Evolutionary conservation across 2,329 filamentous ascomycete genomes (phyloP).

Genomic region (Lecanicillium sp.): DNA sequence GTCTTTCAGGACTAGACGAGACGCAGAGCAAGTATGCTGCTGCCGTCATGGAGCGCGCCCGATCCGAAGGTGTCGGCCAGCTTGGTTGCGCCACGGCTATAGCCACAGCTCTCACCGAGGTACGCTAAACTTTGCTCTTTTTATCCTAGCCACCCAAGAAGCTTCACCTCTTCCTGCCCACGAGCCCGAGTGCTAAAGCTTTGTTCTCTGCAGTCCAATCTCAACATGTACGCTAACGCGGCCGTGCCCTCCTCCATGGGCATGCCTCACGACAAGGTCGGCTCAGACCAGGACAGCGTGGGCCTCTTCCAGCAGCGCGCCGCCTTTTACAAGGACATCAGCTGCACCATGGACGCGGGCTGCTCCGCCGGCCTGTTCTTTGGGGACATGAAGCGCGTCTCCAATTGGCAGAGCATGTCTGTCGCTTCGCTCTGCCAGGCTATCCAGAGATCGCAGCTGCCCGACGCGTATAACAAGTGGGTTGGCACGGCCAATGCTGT

Average conservation of each 20-base stretch:
- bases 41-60: neutral
- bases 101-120: slow-evolving; percentile 7
- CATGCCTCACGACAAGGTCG: slow-evolving; percentile 11
- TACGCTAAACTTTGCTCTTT: neutral
- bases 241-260: slow-evolving; percentile 10
- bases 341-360: slow-evolving; percentile 14
- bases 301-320: slow-evolving; percentile 17
- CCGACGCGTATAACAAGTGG: slow-evolving; percentile 6
- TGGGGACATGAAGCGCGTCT: slow-evolving; percentile 1
- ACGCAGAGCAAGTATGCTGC: neutral
- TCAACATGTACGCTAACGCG: slow-evolving; percentile 12
- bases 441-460: slow-evolving; percentile 1
- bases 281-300: slow-evolving; percentile 14
- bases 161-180: neutral
- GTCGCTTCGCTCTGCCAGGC: neutral
- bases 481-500: neutral
- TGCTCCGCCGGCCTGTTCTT: slow-evolving; percentile 15
- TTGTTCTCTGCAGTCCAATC: slow-evolving; percentile 1
- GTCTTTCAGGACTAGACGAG: neutral
- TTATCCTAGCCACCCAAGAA: neutral
- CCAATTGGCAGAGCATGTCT: slow-evolving; percentile 12
- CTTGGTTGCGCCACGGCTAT: slow-evolving; percentile 5
- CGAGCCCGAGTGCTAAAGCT: neutral
- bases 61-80: neutral
- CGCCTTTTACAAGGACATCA: slow-evolving; percentile 13